Evolutionary conservation across 257 asterid species (phyloP).

Genomic region (Schizonepeta tenuifolia): DNA sequence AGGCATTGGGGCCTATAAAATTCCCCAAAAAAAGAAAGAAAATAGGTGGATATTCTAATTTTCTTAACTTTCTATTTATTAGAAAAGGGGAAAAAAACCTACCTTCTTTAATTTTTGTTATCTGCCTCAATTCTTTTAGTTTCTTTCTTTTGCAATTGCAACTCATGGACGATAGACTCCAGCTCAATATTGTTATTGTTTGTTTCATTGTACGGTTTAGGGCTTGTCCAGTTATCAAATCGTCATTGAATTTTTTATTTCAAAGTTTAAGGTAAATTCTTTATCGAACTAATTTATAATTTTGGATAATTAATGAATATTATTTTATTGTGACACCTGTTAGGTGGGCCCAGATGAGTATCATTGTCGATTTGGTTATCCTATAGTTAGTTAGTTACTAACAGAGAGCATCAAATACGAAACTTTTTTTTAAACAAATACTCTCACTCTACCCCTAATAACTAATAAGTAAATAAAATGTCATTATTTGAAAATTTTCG

Average conservation of each 20-base stretch:
- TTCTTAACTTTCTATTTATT: neutral
- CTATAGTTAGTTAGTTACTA: neutral
- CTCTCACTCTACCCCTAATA: no score
- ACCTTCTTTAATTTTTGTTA: neutral
- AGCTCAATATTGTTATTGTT: neutral
- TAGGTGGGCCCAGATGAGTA: neutral
- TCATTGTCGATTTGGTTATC: neutral
- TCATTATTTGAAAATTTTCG: no score
- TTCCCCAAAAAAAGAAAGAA: no score
- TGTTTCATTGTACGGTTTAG: neutral
- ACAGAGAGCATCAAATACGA: no score
- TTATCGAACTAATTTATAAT: neutral
- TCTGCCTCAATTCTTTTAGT: neutral
- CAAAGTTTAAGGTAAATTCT: neutral
- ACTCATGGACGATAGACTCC: neutral
- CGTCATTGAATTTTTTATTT: neutral
- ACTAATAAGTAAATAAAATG: no score
- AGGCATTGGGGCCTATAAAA: no score
- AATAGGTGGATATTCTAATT: no score
- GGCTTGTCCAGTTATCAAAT: slow-evolving; percentile 4
- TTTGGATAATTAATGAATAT: neutral
- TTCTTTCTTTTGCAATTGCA: neutral
- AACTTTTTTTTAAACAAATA: no score
- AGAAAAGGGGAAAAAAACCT: neutral
- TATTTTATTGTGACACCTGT: neutral